Evolutionary conservation across 768 basidiomycete genomes (phyloP).

Genomic region (Holtermannia corniformis): DNA sequence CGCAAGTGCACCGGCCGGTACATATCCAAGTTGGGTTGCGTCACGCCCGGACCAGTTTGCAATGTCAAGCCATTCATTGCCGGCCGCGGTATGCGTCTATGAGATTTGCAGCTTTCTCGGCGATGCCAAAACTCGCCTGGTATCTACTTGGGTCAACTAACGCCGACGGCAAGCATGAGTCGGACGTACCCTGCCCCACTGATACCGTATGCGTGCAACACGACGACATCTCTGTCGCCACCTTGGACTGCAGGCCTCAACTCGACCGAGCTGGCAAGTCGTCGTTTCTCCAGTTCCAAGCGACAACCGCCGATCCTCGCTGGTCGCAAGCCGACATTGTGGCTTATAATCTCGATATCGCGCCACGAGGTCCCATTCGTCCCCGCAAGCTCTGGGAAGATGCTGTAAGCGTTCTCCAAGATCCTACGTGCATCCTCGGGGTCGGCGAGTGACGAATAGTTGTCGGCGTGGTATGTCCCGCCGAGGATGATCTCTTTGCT

Average conservation of each 20-base stretch:
- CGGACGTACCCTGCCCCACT: conserved; percentile 35
- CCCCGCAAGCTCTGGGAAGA: conserved; percentile 44
- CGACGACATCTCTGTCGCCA: conserved; percentile 23
- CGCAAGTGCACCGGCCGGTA: no score
- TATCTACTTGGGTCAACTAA: conserved; percentile 11
- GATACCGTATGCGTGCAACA: conserved; percentile 55
- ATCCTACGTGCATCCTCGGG: conserved; percentile 46
- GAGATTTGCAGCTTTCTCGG: conserved; percentile 22
- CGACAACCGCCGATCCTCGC: conserved; percentile 52
- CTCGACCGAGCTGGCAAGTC: conserved; percentile 10
- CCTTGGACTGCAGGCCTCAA: conserved; percentile 21
- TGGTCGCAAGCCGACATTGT: conserved; percentile 56
- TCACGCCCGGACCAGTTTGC: no score
- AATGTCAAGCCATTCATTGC: no score
- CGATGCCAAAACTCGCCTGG: conserved; percentile 30
- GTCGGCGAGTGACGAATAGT: conserved; percentile 50
- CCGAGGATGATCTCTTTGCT: conserved; percentile 49
- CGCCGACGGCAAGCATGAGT: not conserved
- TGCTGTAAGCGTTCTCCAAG: conserved; percentile 40
- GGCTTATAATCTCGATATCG: conserved; percentile 47
- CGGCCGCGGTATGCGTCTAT: no score
- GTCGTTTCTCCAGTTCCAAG: conserved; percentile 48
- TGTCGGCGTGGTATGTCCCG: conserved; percentile 48
- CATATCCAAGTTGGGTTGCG: no score
- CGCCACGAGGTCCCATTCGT: conserved; percentile 40